Base-by-base conservation (phyloP, 257 asterid genomes). In the Ilex aquifolium region DNA sequence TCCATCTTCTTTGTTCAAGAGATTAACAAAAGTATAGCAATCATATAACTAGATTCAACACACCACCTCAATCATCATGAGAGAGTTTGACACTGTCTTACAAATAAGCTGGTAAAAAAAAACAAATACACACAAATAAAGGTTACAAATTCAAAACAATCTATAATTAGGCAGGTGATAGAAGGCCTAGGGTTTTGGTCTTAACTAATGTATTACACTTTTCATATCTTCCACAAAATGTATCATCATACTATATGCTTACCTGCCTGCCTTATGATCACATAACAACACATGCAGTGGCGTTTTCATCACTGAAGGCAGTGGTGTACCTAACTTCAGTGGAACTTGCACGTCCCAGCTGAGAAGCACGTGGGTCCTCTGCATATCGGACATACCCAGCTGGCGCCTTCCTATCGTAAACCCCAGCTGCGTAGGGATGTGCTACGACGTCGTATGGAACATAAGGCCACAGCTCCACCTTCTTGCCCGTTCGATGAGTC, bases 391-490 rank as follows among this genome's bases (percentile, higher is more conserved):
- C 99, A 52, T 93, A 93, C 0, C 99, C 99, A 4, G 99, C 80
- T 0, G 99, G 99, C 9, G 99, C 99, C 61, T 82, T 93, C 74
- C 85, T 86, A 62, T 90, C 99, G 14, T 93, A 90, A 4, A 79
- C 82, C 1, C 99, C 99, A 0, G 77, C 88, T 0, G 99, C 99
- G 2, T 93, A 90, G 1, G 99, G 99, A 66, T 93, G 96, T 10
- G 69, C 97, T 0, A 93, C 99, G 0, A 82, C 95, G 61, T 93
- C 99, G 60, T 90, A 93, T 4, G 99, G 96, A 9, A 93, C 90
- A n/a, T 90, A 93, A 0, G 99, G 99, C 99, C 99, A 93, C 2
- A 90, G 31, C 86, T 93, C 99, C 0, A 80, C 96, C 81, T 79
- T 90, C 82, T 93, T 93, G 0, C 97, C 97, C 0, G 99, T 90